These are phyloP conservation scores for Hibiscus trionum DNA, from an alignment of 345 rosid species.

Conservation along the genomic window DNA sequence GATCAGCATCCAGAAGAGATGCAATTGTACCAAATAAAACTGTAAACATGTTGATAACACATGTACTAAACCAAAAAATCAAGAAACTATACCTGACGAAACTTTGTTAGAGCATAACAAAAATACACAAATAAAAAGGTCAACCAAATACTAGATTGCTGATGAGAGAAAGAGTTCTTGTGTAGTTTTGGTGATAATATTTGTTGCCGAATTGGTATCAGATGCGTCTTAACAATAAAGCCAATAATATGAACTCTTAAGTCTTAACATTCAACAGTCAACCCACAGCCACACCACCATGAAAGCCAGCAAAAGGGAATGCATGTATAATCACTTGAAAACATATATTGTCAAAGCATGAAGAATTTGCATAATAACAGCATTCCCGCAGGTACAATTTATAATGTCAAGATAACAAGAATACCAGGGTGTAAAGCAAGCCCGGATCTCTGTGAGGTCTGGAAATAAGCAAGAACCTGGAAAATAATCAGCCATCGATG, in stretches of 20 bases:
- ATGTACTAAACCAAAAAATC: background rate
- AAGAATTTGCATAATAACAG: background rate
- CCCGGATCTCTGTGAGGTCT: slow-evolving; percentile 74
- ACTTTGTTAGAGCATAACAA: background rate
- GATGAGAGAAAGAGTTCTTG: slow-evolving; percentile 2
- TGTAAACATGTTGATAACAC: background rate
- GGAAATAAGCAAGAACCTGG: slow-evolving; percentile 85
- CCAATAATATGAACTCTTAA: background rate
- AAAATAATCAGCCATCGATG: slow-evolving; percentile 9
- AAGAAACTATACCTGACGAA: background rate
- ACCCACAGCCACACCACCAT: background rate
- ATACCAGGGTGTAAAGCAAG: slow-evolving; percentile 77
- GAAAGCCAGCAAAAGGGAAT: background rate
- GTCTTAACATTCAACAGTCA: background rate
- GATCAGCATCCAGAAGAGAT: background rate
- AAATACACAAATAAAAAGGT: background rate
- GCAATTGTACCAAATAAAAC: background rate
- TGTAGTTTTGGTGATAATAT: background rate
- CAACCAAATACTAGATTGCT: background rate
- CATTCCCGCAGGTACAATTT: background rate
- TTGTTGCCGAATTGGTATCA: background rate
- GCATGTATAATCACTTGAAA: background rate
- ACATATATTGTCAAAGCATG: background rate
- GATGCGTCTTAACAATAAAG: background rate
- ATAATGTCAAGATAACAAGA: slow-evolving; percentile 1